Evolutionary conservation across 2,329 filamentous ascomycete genomes (phyloP).

Genomic region (Metarhizium brunneum): DNA sequence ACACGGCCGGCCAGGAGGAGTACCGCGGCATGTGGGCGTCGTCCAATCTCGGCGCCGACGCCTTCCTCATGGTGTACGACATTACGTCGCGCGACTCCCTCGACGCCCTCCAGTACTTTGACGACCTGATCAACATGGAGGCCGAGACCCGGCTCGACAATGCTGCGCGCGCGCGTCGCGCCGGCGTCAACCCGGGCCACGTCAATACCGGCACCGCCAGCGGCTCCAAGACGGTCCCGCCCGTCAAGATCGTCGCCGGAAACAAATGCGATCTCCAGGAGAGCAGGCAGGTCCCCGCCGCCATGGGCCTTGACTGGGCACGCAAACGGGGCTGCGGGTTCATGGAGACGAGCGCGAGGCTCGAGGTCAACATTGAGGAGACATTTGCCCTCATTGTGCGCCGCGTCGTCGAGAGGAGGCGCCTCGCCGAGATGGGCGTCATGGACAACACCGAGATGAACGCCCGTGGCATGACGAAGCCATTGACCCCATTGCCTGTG

Average conservation of each 20-base stretch:
- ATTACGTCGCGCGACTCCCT: constrained; percentile 65
- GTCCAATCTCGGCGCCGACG: constrained; percentile 69
- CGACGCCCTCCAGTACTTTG: constrained; percentile 66
- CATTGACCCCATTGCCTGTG: constrained; percentile 42
- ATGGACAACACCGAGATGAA: constrained; percentile 33
- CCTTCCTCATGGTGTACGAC: constrained; percentile 81
- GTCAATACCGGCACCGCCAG: constrained; percentile 20
- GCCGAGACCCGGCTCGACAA: constrained; percentile 59
- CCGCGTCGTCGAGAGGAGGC: constrained; percentile 49
- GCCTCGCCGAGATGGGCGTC: constrained; percentile 38
- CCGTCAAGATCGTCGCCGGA: constrained; percentile 74
- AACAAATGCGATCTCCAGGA: constrained; percentile 80
- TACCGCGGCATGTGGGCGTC: constrained; percentile 81
- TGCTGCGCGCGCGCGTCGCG: constrained; percentile 41
- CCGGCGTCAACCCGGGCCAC: constrained; percentile 23
- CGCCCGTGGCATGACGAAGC: constrained; percentile 47
- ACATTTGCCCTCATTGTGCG: constrained; percentile 66
- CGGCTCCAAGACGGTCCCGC: constrained; percentile 47
- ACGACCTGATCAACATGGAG: constrained; percentile 78
- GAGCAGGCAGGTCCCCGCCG: constrained; percentile 57
- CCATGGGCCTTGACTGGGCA: constrained; percentile 69
- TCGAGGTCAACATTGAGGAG: constrained; percentile 85
- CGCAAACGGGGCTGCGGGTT: constrained; percentile 65
- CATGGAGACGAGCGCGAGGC: constrained; percentile 79
- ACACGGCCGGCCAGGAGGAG: constrained; percentile 85